phyloP scores from a whole-genome alignment of 352 stramenopile species.

The Globisporangium apiculatum region DNA sequence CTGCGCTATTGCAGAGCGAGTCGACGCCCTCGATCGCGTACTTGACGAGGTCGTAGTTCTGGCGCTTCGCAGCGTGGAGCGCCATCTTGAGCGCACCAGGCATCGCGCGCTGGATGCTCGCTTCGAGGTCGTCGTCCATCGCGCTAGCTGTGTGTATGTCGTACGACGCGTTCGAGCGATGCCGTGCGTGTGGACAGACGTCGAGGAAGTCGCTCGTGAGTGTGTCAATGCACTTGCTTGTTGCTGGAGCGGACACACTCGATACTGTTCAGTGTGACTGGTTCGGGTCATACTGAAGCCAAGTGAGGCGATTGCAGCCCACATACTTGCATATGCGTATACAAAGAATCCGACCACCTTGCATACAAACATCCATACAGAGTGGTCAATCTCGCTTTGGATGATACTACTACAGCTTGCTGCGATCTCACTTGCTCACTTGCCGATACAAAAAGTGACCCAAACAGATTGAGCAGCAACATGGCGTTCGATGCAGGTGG shows the following conservation, averaged over 20 bases:
- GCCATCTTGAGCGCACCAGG: constrained; percentile 69
- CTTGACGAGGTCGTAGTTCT: constrained; percentile 70
- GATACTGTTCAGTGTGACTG: neutral
- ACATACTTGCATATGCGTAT: neutral
- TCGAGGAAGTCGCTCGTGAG: too few species aligned
- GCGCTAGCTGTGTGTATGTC: neutral
- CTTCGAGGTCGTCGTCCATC: constrained; percentile 45
- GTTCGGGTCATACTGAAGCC: too few species aligned
- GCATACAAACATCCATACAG: neutral
- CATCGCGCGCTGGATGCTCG: constrained; percentile 50
- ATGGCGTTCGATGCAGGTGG: constrained; percentile 70
- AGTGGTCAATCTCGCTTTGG: too few species aligned
- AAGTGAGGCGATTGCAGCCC: too few species aligned
- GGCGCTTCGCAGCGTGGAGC: constrained; percentile 66
- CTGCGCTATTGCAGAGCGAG: constrained; percentile 57
- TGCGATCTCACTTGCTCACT: neutral
- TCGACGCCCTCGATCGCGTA: constrained; percentile 62
- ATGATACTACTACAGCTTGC: neutral
- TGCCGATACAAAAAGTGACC: neutral
- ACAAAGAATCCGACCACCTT: neutral
- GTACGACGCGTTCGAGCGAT: neutral
- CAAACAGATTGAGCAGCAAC: constrained; percentile 4
- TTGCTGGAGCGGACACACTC: neutral
- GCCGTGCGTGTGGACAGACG: too few species aligned
- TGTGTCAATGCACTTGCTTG: too few species aligned